Conservation (phyloP, 2,329 filamentous ascomycete species). For the Trichophyton equinum region DNA sequence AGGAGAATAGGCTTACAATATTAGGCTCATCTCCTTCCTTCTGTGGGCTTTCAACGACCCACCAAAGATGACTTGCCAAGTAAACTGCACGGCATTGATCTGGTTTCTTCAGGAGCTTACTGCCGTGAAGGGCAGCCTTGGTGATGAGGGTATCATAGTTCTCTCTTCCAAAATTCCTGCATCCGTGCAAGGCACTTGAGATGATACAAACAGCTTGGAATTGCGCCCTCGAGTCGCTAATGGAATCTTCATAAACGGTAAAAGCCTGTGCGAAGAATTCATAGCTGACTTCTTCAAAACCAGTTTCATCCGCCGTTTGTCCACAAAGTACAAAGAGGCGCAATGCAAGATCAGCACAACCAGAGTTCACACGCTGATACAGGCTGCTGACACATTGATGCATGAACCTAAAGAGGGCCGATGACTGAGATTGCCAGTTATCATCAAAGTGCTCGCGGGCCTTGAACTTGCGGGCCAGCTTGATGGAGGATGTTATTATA, state of each 20-base stretch:
- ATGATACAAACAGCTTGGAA: constrained; percentile 97
- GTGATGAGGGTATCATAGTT: constrained; percentile 99
- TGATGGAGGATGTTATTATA: constrained; percentile 77
- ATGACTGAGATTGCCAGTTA: constrained; percentile 60
- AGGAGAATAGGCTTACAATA: constrained; percentile 45
- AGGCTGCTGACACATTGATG: constrained; percentile 76
- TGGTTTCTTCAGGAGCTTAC: constrained; percentile 92
- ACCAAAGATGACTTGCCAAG: constrained; percentile 93
- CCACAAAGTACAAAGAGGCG: constrained; percentile 85
- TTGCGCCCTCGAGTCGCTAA: constrained; percentile 90
- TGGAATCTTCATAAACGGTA: constrained; percentile 91
- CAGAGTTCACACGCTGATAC: constrained; percentile 71
- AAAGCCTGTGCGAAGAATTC: constrained; percentile 98
- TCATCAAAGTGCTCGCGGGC: constrained; percentile 74
- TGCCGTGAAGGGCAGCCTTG: constrained; percentile 91
- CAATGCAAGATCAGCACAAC: constrained; percentile 74
- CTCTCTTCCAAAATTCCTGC: constrained; percentile 82
- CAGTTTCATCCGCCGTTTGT: constrained; percentile 80
- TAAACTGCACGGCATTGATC: constrained; percentile 97
- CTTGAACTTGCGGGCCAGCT: constrained; percentile 80
- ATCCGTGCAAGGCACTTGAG: constrained; percentile 75
- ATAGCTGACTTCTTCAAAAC: constrained; percentile 91
- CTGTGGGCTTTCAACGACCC: constrained; percentile 72
- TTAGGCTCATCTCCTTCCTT: constrained; percentile 71
- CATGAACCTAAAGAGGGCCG: constrained; percentile 87